Percentiles rank a stretch among this genome's conserved stretches.
These are phyloP conservation scores for Leishmania martiniquensis DNA, from an alignment of 208 protist species.

Conservation along the genomic window DNA sequence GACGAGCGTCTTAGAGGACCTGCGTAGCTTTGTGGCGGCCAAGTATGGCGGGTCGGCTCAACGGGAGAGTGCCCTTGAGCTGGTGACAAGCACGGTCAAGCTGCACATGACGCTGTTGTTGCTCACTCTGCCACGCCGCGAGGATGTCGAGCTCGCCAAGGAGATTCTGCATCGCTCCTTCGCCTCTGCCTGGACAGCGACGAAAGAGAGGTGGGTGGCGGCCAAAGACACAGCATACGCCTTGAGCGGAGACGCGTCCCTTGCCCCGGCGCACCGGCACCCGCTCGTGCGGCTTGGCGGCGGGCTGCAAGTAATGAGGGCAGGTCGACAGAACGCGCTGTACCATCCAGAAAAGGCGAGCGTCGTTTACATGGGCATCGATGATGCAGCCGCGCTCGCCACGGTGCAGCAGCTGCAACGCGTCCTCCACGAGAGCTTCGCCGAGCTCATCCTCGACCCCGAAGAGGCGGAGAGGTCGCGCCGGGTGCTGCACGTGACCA, in stretches of 20 bases:
- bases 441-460: conserved; percentile 57
- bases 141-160: conserved; percentile 59
- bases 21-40: conserved; percentile 24
- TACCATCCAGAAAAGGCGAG: conserved; percentile 41
- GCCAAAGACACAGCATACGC: not conserved
- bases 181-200: conserved; percentile 22
- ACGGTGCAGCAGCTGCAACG: conserved; percentile 45
- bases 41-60: not conserved
- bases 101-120: conserved; percentile 83
- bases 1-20: conserved; percentile 32
- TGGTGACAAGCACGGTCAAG: conserved; percentile 46
- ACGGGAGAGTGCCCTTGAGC: conserved; percentile 28
- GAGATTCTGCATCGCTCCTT: conserved; percentile 43
- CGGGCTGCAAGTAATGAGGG: conserved; percentile 60
- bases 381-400: conserved; percentile 36
- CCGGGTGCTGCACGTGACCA: conserved; percentile 69
- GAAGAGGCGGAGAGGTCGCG: conserved; percentile 33
- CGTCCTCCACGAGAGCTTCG: conserved; percentile 50
- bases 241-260: conserved; percentile 19
- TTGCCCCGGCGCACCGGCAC: conserved; percentile 5
- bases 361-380: conserved; percentile 80
- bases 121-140: conserved; percentile 52
- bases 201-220: conserved; percentile 16
- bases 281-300: conserved; percentile 38
- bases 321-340: conserved; percentile 22